Conservation (phyloP, 2,329 filamentous ascomycete genomes). For the Cordyceps cicadae region DNA sequence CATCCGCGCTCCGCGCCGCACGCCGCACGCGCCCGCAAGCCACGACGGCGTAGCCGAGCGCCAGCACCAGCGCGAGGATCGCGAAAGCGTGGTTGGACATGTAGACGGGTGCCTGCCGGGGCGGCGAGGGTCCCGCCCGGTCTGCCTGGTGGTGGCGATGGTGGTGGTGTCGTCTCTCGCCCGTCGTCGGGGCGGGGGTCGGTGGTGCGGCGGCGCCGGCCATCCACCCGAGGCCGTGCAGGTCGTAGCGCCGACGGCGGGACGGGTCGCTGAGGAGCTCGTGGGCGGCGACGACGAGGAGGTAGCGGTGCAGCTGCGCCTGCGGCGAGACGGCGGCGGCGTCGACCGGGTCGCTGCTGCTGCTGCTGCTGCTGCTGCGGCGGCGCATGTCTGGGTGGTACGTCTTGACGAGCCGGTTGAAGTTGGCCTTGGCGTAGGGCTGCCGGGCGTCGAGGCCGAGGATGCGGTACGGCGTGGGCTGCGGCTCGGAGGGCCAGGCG, state of each 20-base stretch:
- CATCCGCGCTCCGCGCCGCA: conserved; percentile 25
- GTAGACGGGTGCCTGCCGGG: conserved; percentile 7
- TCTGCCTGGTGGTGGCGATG: neutral
- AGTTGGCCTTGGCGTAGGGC: conserved; percentile 14
- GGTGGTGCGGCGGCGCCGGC: neutral
- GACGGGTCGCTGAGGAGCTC: conserved; percentile 13
- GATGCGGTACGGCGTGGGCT: conserved; percentile 15
- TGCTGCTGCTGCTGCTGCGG: neutral
- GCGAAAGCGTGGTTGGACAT: conserved; percentile 13
- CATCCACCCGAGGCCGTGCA: conserved; percentile 11
- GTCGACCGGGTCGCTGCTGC: neutral
- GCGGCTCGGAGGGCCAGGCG: conserved; percentile 11
- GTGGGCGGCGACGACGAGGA: conserved; percentile 14
- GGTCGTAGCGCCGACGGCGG: conserved; percentile 13
- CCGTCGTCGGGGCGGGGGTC: neutral
- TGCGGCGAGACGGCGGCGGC: neutral
- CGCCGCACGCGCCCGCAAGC: conserved; percentile 4
- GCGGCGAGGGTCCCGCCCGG: conserved; percentile 13
- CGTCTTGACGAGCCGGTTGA: conserved; percentile 16
- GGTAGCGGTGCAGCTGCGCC: conserved; percentile 13
- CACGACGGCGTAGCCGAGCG: conserved; percentile 10
- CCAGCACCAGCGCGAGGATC: conserved; percentile 11
- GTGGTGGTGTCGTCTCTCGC: too few relatives aligned
- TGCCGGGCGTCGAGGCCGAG: neutral
- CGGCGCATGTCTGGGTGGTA: conserved; percentile 16